Evolutionary conservation across 805 yeast genomes (phyloP).

Genomic region (Sungouiozyma ichnusensis): DNA sequence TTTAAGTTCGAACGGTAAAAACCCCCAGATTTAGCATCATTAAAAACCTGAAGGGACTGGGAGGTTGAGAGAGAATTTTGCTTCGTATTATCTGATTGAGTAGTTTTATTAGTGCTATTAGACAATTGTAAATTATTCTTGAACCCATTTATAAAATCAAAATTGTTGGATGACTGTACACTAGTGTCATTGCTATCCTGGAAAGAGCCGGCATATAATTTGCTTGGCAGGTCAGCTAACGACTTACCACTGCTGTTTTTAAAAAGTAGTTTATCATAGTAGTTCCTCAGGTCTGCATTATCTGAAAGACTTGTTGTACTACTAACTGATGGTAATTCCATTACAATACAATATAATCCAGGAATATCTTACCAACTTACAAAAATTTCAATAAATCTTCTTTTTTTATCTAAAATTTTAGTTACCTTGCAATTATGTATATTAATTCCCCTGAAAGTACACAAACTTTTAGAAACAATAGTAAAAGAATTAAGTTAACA

Average conservation of each 20-base stretch:
- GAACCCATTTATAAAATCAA: slow-evolving; percentile 21
- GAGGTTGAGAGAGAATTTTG: not conserved
- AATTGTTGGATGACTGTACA: slow-evolving; percentile 1
- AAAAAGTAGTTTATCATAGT: slow-evolving; percentile 24
- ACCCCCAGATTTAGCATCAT: not conserved
- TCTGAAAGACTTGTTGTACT: slow-evolving; percentile 25
- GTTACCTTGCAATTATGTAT: too few relatives aligned
- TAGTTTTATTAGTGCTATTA: not conserved
- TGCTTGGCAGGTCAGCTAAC: slow-evolving; percentile 19
- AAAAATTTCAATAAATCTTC: too few relatives aligned
- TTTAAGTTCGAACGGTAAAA: not conserved
- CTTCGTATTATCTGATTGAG: not conserved
- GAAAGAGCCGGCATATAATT: slow-evolving; percentile 5
- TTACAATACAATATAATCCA: too few relatives aligned
- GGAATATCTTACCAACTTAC: too few relatives aligned
- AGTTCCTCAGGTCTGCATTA: slow-evolving; percentile 21
- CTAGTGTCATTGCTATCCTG: not conserved
- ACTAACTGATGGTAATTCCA: slow-evolving; percentile 22
- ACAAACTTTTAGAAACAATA: too few relatives aligned
- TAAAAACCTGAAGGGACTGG: not conserved
- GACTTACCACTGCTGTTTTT: slow-evolving; percentile 26
- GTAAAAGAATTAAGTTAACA: too few relatives aligned
- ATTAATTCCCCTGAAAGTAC: too few relatives aligned
- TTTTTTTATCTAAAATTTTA: too few relatives aligned
- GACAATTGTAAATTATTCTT: slow-evolving; percentile 10